These are phyloP conservation scores for Telopea speciosissima DNA, from an alignment of 177 flowering plant genomes.

Conservation along the genomic window DNA sequence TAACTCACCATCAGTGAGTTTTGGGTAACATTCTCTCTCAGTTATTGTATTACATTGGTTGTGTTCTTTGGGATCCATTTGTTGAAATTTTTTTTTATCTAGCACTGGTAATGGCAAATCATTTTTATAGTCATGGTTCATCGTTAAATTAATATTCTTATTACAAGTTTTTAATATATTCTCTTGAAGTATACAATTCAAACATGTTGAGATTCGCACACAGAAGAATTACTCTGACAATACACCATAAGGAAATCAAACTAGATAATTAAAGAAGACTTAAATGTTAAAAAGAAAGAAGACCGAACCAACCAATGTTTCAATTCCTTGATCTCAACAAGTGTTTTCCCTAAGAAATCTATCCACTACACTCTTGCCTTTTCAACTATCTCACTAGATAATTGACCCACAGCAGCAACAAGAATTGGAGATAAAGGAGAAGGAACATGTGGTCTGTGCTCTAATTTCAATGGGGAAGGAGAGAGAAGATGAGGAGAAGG, in stretches of 20 bases:
- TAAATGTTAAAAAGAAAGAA: not conserved
- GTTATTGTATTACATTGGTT: no score
- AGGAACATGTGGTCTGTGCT: slow-evolving; percentile 43
- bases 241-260: slow-evolving; percentile 2
- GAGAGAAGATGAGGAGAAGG: slow-evolving; percentile 54
- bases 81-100: no score
- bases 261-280: not conserved
- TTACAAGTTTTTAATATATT: no score
- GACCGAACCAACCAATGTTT: slow-evolving; percentile 51
- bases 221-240: not conserved
- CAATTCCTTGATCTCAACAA: slow-evolving; percentile 72
- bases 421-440: slow-evolving; percentile 26
- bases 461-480: slow-evolving; percentile 57
- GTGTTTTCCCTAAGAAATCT: slow-evolving; percentile 71
- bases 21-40: no score
- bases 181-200: no score
- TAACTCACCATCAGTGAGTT: no score
- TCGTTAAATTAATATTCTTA: no score
- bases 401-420: slow-evolving; percentile 27
- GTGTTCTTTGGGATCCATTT: no score
- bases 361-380: slow-evolving; percentile 33
- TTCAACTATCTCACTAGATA: slow-evolving; percentile 24
- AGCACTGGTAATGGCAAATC: no score
- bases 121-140: no score
- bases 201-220: not conserved